Evolutionary conservation across 2,329 filamentous ascomycete species (phyloP).

Genomic region (Xylariaceae sp.): DNA sequence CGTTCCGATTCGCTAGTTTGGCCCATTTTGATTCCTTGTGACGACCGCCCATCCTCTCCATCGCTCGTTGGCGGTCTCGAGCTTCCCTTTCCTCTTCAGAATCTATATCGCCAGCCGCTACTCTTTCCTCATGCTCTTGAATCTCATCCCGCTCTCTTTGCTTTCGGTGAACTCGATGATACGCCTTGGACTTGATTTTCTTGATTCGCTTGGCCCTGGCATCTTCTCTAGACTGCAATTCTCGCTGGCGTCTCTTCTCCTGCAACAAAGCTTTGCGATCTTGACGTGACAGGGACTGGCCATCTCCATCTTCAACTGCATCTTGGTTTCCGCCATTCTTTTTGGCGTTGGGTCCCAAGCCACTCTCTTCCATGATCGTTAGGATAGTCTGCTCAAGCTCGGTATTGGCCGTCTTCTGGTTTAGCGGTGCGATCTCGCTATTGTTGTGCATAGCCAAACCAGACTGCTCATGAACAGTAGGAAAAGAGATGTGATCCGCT

Average conservation of each 20-base stretch:
- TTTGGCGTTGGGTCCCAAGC: slow-evolving; percentile 55
- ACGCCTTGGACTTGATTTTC: slow-evolving; percentile 98
- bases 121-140: slow-evolving; percentile 47
- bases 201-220: slow-evolving; percentile 88
- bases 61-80: slow-evolving; percentile 69
- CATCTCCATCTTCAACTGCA: slow-evolving; percentile 63
- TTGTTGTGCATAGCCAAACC: slow-evolving; percentile 53
- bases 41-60: slow-evolving; percentile 79
- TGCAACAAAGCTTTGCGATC: slow-evolving; percentile 69
- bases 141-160: slow-evolving; percentile 54
- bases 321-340: slow-evolving; percentile 56
- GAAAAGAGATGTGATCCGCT: slow-evolving; percentile 87
- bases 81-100: slow-evolving; percentile 63
- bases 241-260: slow-evolving; percentile 73
- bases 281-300: slow-evolving; percentile 67
- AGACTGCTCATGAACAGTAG: slow-evolving; percentile 68
- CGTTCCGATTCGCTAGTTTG: slow-evolving; percentile 74
- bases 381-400: slow-evolving; percentile 84
- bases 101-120: slow-evolving; percentile 55
- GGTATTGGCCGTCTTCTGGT: slow-evolving; percentile 62
- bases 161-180: slow-evolving; percentile 85
- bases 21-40: slow-evolving; percentile 92
- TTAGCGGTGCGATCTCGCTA: slow-evolving; percentile 62
- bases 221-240: slow-evolving; percentile 84
- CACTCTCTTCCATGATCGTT: slow-evolving; percentile 85